Evolutionary conservation across 228 moss, liverwort and hornwort species (phyloP).

Genomic region (Sphagnum fallax): DNA sequence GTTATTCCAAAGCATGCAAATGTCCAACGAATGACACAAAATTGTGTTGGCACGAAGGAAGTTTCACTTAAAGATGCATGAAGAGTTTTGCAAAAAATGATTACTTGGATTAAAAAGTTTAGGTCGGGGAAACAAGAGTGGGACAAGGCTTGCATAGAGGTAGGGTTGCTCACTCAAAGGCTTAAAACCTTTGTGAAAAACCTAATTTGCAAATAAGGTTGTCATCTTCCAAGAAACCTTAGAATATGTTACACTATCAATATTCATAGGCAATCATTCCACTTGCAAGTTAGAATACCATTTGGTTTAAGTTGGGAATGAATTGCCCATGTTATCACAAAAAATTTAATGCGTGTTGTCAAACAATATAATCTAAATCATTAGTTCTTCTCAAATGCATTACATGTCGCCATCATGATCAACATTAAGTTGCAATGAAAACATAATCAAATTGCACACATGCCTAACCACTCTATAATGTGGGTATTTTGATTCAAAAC

Average conservation of each 20-base stretch:
- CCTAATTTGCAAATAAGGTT: background rate
- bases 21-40: background rate
- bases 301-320: background rate
- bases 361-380: background rate
- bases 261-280: background rate
- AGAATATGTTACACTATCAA: background rate
- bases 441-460: background rate
- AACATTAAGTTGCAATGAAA: background rate
- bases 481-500: background rate
- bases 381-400: background rate
- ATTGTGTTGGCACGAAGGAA: background rate
- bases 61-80: background rate
- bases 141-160: background rate
- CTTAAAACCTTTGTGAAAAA: background rate
- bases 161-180: too few species aligned
- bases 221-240: background rate
- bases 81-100: background rate
- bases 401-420: background rate
- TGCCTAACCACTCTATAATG: background rate
- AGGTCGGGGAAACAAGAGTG: background rate
- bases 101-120: background rate
- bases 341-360: background rate
- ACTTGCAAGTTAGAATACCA: background rate
- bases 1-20: background rate
- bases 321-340: too few species aligned